Percentiles rank a stretch among this genome's conserved stretches.
Evolutionary conservation across 2,329 filamentous ascomycete species (phyloP).

Genomic region (Penicillium italicum): DNA sequence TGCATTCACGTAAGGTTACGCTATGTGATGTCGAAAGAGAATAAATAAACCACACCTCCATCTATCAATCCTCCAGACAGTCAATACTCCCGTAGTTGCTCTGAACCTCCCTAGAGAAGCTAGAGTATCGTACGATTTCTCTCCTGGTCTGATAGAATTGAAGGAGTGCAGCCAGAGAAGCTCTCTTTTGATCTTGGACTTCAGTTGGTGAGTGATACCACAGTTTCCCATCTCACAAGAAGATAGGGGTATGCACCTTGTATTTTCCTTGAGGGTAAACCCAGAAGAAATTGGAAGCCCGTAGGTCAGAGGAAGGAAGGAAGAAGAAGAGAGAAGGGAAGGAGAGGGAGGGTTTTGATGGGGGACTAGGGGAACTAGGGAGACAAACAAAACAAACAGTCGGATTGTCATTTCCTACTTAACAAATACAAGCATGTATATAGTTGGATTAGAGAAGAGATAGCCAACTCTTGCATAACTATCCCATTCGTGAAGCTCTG

Average conservation of each 20-base stretch:
- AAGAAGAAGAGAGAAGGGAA: neutral
- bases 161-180: conserved; percentile 10
- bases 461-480: conserved; percentile 4
- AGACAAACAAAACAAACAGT: conserved; percentile 6
- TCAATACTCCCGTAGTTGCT: conserved; percentile 7
- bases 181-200: conserved; percentile 8
- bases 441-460: neutral
- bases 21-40: conserved; percentile 2
- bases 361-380: neutral
- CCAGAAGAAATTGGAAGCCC: conserved; percentile 1
- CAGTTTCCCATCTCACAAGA: neutral
- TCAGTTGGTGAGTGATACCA: conserved; percentile 6
- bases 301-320: conserved; percentile 1
- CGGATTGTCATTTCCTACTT: neutral
- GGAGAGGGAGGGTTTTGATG: neutral
- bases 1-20: neutral
- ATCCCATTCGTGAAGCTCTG: conserved; percentile 45
- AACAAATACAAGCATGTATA: neutral
- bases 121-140: conserved; percentile 4
- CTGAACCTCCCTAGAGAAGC: neutral
- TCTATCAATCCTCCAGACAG: neutral
- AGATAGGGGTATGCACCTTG: conserved; percentile 8
- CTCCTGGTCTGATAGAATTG: neutral
- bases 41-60: conserved; percentile 12
- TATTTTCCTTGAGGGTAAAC: neutral